phyloP scores from a whole-genome alignment of 352 stramenopile species.

The Globisporangium spinosum region DNA sequence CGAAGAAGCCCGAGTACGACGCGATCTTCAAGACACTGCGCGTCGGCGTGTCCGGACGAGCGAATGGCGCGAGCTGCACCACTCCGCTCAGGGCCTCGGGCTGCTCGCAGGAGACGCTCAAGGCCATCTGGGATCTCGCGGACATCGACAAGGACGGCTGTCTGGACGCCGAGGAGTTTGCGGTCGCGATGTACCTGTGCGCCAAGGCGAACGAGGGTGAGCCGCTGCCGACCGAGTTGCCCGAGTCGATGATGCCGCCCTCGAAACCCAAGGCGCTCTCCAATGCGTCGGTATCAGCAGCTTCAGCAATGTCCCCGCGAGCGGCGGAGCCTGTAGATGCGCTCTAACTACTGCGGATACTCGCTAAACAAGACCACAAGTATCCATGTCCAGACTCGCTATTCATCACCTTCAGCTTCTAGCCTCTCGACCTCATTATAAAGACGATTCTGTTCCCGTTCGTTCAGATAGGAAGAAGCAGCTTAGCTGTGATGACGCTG shows the following conservation, averaged over 20 bases:
- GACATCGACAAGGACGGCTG: slow-evolving; percentile 88
- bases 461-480: neutral
- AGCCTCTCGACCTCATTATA: neutral
- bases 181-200: slow-evolving; percentile 89
- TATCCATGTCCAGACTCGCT: neutral
- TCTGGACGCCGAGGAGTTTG: slow-evolving; percentile 89
- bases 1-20: slow-evolving; percentile 78
- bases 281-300: neutral
- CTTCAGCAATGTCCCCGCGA: slow-evolving; percentile 6
- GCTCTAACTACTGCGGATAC: neutral
- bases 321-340: slow-evolving; percentile 1
- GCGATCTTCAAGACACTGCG: slow-evolving; percentile 75
- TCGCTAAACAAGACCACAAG: neutral
- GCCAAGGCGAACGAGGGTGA: slow-evolving; percentile 70
- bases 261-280: slow-evolving; percentile 29
- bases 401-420: neutral
- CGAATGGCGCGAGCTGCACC: slow-evolving; percentile 72
- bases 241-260: slow-evolving; percentile 51
- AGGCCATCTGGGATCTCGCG: slow-evolving; percentile 87
- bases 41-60: slow-evolving; percentile 50
- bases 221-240: slow-evolving; percentile 55
- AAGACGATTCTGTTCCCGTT: neutral
- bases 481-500: slow-evolving; percentile 1
- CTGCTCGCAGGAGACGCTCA: slow-evolving; percentile 68
- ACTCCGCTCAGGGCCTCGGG: slow-evolving; percentile 63